Evolutionary conservation across 148 eudicot genomes (phyloP).

Genomic region (Pharnaceum exiguum): DNA sequence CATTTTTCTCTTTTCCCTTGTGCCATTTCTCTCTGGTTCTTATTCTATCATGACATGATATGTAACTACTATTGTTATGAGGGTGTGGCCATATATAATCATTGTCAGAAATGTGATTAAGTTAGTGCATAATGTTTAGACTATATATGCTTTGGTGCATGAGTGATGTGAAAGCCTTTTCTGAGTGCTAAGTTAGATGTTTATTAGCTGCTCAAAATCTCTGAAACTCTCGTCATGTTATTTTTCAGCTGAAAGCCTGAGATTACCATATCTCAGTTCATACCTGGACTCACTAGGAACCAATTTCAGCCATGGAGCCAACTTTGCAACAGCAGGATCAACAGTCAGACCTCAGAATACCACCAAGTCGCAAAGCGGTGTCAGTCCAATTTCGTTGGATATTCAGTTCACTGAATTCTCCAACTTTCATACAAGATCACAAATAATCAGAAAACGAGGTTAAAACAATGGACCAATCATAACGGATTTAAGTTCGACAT

Average conservation of each 20-base stretch:
- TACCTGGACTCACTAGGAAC: constrained; percentile 37
- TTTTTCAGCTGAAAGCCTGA: constrained; percentile 33
- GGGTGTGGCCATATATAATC: too few relatives aligned
- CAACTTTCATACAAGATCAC: constrained; percentile 19
- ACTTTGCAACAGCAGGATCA: constrained; percentile 42
- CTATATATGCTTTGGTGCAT: too few relatives aligned
- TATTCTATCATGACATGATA: background rate
- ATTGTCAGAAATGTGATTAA: too few relatives aligned
- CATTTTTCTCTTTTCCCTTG: too few relatives aligned
- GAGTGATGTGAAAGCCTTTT: too few relatives aligned
- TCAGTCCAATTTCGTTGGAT: constrained; percentile 35
- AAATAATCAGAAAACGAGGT: constrained; percentile 26
- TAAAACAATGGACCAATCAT: too few relatives aligned
- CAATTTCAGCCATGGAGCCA: constrained; percentile 44
- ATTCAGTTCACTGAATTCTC: constrained; percentile 29
- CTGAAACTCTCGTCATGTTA: too few relatives aligned
- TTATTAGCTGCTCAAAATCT: too few relatives aligned
- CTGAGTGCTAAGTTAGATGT: too few relatives aligned
- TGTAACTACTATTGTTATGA: too few relatives aligned
- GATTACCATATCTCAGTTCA: constrained; percentile 30
- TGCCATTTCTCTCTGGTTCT: background rate
- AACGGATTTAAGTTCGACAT: too few relatives aligned
- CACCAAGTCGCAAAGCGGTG: constrained; percentile 29
- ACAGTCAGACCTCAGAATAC: constrained; percentile 33
- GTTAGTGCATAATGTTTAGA: too few relatives aligned